Conservation (phyloP, 495 filamentous ascomycete genomes). For the Physcia stellaris region DNA sequence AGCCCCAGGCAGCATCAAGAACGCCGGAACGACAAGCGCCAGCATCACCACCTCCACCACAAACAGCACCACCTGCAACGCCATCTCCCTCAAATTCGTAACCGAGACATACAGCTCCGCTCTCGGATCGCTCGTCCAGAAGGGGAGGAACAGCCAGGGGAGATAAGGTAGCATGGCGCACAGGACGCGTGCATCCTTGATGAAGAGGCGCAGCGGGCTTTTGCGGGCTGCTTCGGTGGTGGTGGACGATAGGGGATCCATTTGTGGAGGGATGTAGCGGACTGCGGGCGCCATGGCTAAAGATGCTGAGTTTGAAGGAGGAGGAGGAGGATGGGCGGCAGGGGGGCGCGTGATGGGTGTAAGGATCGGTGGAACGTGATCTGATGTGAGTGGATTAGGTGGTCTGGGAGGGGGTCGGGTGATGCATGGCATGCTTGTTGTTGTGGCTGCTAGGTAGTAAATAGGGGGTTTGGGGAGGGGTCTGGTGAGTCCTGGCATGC, state of each 20-base stretch:
- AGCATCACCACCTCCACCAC: constrained; percentile 8
- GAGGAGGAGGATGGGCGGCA: no score
- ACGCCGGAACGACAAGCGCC: constrained; percentile 4
- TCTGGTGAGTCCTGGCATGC: no score
- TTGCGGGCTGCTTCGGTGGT: constrained; percentile 1
- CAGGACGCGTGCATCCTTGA: constrained; percentile 10
- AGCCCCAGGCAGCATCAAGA: constrained; percentile 11
- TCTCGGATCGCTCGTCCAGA: background rate
- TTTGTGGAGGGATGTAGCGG: constrained; percentile 11
- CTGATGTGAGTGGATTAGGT: no score
- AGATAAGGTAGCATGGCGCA: constrained; percentile 10
- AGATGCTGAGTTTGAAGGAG: no score
- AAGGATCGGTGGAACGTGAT: no score
- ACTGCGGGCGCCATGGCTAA: background rate
- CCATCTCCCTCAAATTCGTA: constrained; percentile 1
- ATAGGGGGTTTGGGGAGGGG: no score
- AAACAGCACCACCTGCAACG: constrained; percentile 11
- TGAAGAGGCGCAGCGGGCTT: constrained; percentile 9
- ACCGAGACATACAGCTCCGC: constrained; percentile 4
- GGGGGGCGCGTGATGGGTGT: no score
- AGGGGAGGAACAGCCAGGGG: constrained; percentile 8
- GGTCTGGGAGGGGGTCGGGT: no score
- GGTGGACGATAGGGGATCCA: constrained; percentile 6
- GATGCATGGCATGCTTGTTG: no score
- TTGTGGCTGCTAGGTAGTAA: no score